Evolutionary conservation across 2,329 filamentous ascomycete species (phyloP).

Genomic region (Botrytis squamosa): DNA sequence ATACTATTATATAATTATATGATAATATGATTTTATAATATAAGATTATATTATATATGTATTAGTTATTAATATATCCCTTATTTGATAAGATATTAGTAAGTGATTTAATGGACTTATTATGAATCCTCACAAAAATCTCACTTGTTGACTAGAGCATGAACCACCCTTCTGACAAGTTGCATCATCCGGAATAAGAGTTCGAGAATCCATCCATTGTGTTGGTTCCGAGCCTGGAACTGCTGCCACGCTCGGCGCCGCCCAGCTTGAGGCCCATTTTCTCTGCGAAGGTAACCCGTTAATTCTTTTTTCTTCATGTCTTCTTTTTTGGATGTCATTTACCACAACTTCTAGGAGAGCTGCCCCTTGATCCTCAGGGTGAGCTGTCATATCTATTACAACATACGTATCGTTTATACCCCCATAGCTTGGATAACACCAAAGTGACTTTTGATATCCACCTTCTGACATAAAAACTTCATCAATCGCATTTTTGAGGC

Average conservation of each 20-base stretch:
- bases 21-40: too few relatives aligned
- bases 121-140: too few relatives aligned
- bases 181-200: not conserved
- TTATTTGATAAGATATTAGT: too few relatives aligned
- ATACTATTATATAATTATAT: too few relatives aligned
- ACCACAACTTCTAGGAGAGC: not conserved
- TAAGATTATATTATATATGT: too few relatives aligned
- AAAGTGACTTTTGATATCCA: not conserved
- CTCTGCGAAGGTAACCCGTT: rapidly evolving
- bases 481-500: not conserved
- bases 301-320: not conserved
- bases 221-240: not conserved
- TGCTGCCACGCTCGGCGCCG: not conserved
- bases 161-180: not conserved
- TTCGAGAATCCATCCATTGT: not conserved
- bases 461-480: not conserved
- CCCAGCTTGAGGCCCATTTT: not conserved
- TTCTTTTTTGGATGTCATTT: not conserved
- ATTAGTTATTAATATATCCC: too few relatives aligned
- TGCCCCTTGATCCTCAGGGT: not conserved
- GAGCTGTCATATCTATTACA: not conserved
- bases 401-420: not conserved
- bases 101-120: too few relatives aligned
- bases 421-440: not conserved
- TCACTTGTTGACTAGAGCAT: not conserved